Percentiles rank a stretch among this genome's conserved stretches.
Evolutionary conservation across 2,329 filamentous ascomycete genomes (phyloP).

Genomic region (Fusarium sulawesiense): DNA sequence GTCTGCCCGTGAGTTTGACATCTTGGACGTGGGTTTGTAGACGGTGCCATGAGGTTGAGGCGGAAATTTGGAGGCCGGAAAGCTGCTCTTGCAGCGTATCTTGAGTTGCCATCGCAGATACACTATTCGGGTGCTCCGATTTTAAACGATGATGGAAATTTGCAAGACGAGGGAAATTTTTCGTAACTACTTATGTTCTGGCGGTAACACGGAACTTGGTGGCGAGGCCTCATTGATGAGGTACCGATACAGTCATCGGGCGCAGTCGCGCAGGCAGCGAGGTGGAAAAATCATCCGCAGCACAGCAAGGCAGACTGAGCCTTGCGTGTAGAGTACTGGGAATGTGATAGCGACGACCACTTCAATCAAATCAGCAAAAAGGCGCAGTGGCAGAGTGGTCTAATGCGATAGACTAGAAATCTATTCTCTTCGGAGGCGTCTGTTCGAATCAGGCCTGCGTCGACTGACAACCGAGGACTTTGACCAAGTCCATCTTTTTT

Average conservation of each 20-base stretch:
- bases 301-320: neutral
- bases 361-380: neutral
- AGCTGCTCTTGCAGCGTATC: neutral
- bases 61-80: neutral
- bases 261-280: neutral
- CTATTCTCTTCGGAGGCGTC: slow-evolving; percentile 34
- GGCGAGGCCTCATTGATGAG: neutral
- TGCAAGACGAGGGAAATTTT: neutral
- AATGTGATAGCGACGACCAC: neutral
- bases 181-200: neutral
- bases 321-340: accelerated
- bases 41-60: neutral
- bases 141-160: too few relatives aligned
- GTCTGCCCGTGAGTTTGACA: slow-evolving; percentile 5
- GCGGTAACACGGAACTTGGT: neutral
- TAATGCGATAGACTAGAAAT: slow-evolving; percentile 37
- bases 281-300: neutral
- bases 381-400: slow-evolving; percentile 34
- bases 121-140: neutral
- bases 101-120: neutral
- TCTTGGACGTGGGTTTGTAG: slow-evolving; percentile 3
- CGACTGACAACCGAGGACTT: neutral
- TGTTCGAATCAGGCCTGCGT: slow-evolving; percentile 34
- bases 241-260: neutral
- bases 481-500: neutral